These are phyloP conservation scores for Podosphaera aphanis DNA, from an alignment of 2,329 filamentous ascomycete species.

Conservation along the genomic window DNA sequence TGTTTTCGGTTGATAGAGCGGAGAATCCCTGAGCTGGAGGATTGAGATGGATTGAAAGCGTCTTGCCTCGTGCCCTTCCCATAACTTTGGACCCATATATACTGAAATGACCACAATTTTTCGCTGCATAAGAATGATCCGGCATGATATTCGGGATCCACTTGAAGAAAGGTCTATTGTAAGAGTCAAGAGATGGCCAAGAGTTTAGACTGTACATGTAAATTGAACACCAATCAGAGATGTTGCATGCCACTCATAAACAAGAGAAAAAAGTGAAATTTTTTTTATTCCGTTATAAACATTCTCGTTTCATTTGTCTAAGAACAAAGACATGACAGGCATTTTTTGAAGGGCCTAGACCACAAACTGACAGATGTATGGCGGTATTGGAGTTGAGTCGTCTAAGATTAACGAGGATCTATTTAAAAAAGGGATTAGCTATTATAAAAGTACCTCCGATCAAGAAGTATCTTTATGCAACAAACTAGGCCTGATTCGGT, in stretches of 20 bases:
- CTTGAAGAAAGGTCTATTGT: background rate
- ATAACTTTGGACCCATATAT: background rate
- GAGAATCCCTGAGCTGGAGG: background rate
- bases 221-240: background rate
- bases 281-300: too few species aligned
- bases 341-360: too few species aligned
- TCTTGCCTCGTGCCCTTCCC: background rate
- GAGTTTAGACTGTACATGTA: background rate
- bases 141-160: background rate
- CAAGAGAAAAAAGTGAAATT: too few species aligned
- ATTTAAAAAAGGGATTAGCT: too few species aligned
- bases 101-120: background rate
- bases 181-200: background rate
- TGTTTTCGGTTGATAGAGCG: background rate
- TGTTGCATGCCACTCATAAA: background rate
- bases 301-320: too few species aligned
- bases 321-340: too few species aligned
- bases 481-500: too few species aligned
- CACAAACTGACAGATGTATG: too few species aligned
- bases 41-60: background rate
- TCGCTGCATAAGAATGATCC: background rate
- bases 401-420: too few species aligned
- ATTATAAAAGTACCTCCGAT: too few species aligned
- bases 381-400: too few species aligned
- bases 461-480: too few species aligned